These are phyloP conservation scores for Coprinellus micaceus DNA, from an alignment of 768 basidiomycete species.

Conservation along the genomic window DNA sequence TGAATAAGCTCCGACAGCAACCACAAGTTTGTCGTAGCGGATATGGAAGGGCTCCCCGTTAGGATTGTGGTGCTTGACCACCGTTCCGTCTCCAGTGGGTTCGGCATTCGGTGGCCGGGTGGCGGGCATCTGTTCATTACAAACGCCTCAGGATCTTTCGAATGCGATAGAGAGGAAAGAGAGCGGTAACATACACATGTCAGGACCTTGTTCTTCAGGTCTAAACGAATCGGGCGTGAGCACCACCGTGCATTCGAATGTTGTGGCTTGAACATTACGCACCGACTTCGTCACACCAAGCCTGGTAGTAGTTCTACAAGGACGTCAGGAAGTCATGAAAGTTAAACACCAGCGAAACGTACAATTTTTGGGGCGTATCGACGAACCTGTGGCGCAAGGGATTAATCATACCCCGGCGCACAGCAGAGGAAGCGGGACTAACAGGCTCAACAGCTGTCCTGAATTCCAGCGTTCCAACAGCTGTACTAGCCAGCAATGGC, in stretches of 20 bases:
- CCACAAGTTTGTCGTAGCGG: constrained; percentile 75
- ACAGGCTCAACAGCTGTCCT: constrained; percentile 80
- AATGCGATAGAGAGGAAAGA: neutral
- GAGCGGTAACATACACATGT: constrained; percentile 47
- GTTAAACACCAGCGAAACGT: constrained; percentile 15
- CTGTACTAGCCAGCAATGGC: constrained; percentile 63
- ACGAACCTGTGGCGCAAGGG: constrained; percentile 41
- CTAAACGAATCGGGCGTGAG: constrained; percentile 31
- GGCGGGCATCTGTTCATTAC: constrained; percentile 52
- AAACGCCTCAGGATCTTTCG: neutral
- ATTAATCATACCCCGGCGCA: neutral
- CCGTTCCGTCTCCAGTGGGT: constrained; percentile 18
- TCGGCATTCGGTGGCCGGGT: constrained; percentile 43
- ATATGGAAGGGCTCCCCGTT: constrained; percentile 46
- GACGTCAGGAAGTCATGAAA: neutral
- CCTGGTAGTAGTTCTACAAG: constrained; percentile 62
- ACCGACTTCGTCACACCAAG: constrained; percentile 76
- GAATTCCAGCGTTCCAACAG: constrained; percentile 83
- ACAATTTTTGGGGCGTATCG: constrained; percentile 56
- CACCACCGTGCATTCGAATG: neutral
- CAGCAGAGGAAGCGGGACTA: constrained; percentile 18
- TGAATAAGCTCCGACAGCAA: constrained; percentile 82
- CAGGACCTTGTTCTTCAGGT: constrained; percentile 57
- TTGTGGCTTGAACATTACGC: constrained; percentile 1
- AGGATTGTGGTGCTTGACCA: neutral